Evolutionary conservation across 257 asterid genomes (phyloP).

Genomic region (Solanum infundibuliforme): DNA sequence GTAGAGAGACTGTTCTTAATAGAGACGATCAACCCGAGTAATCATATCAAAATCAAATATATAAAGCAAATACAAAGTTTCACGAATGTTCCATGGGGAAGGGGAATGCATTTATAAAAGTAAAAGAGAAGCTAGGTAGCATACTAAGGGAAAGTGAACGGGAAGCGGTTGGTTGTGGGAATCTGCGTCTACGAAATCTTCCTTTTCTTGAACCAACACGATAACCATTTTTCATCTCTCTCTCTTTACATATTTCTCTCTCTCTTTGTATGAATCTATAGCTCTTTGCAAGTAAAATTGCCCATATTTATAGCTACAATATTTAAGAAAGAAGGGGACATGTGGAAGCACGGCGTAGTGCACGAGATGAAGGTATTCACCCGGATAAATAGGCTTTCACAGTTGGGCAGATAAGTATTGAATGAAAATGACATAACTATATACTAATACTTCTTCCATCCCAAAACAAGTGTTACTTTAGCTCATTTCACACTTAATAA

Average conservation of each 20-base stretch:
- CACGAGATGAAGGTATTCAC: constrained; percentile 52
- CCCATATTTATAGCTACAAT: constrained; percentile 20
- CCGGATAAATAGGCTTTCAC: constrained; percentile 28
- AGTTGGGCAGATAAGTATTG: constrained; percentile 31
- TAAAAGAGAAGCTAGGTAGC: background rate
- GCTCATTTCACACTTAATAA: background rate
- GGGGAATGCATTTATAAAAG: background rate
- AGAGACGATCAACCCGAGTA: background rate
- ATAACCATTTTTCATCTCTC: background rate
- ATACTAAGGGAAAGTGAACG: background rate
- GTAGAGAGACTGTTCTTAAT: background rate
- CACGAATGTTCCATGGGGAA: background rate
- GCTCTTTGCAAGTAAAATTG: background rate
- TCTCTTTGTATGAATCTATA: background rate
- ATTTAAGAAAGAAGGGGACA: background rate
- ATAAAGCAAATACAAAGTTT: background rate
- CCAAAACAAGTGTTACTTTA: background rate
- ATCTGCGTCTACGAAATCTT: constrained; percentile 42
- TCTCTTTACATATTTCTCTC: background rate
- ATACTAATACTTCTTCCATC: background rate
- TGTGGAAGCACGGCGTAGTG: constrained; percentile 46
- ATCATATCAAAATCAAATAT: background rate
- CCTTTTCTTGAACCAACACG: constrained; percentile 29
- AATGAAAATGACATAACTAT: constrained; percentile 6
- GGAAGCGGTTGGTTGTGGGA: constrained; percentile 16